Percentiles rank a stretch among this genome's conserved stretches.
phyloP scores from a whole-genome alignment of 2,329 filamentous ascomycete genomes.

The Taxawa tesnikishii region DNA sequence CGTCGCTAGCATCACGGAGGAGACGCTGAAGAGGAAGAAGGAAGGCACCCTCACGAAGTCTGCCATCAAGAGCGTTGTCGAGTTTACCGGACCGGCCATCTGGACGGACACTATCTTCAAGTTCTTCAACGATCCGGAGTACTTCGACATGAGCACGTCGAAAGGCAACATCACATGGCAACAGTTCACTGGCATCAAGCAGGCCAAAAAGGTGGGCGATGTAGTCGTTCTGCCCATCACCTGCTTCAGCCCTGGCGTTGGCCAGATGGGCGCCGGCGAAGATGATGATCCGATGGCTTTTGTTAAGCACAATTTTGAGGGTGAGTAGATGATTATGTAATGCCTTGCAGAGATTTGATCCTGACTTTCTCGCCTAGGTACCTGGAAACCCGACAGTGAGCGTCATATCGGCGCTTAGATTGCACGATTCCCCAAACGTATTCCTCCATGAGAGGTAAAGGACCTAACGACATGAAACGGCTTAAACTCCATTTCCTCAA shows the following conservation, averaged over 20 bases:
- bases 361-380: conserved; percentile 35
- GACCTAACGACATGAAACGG: too few species aligned
- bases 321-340: conserved; percentile 35
- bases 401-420: conserved; percentile 48
- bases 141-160: conserved; percentile 67
- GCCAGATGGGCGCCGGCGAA: conserved; percentile 83
- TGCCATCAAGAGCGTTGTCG: conserved; percentile 64
- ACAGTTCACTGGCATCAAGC: conserved; percentile 80
- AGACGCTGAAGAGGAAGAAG: conserved; percentile 63
- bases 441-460: too few species aligned
- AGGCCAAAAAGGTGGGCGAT: conserved; percentile 78
- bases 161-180: conserved; percentile 67
- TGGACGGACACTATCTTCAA: conserved; percentile 91
- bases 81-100: conserved; percentile 85
- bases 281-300: conserved; percentile 91
- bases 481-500: too few species aligned
- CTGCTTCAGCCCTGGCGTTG: conserved; percentile 88
- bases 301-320: conserved; percentile 93
- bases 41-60: conserved; percentile 49
- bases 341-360: background rate
- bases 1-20: conserved; percentile 72
- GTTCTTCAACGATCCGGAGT: conserved; percentile 84
- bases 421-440: too few species aligned
- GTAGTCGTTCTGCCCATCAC: conserved; percentile 91
- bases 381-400: conserved; percentile 63